Conservation (phyloP, 2,329 filamentous ascomycete species). For the Calycina marina region DNA sequence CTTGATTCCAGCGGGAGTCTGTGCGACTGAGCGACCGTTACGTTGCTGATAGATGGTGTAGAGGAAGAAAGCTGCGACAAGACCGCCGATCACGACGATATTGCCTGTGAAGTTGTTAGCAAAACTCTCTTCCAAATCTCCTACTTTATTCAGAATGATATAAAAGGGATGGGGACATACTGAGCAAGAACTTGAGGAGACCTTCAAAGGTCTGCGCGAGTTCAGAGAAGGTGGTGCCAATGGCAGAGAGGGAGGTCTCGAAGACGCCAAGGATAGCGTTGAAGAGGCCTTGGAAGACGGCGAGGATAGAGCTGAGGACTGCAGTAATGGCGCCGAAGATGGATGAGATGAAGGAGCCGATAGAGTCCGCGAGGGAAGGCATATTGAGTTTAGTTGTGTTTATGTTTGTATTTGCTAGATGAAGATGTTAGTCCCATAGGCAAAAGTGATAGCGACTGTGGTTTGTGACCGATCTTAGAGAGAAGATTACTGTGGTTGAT, state of each 20-base stretch:
- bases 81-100: slow-evolving; percentile 15
- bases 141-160: no score
- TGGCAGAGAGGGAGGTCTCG: slow-evolving; percentile 9
- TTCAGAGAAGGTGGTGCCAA: slow-evolving; percentile 14
- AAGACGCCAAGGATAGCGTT: slow-evolving; percentile 14
- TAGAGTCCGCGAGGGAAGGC: slow-evolving; percentile 17
- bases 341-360: slow-evolving; percentile 14
- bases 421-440: slow-evolving; percentile 1
- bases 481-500: no score
- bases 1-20: background rate
- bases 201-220: slow-evolving; percentile 19
- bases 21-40: background rate
- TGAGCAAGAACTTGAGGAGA: slow-evolving; percentile 18
- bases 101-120: slow-evolving; percentile 16
- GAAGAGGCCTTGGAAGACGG: slow-evolving; percentile 17
- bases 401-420: slow-evolving; percentile 1
- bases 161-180: slow-evolving; percentile 11
- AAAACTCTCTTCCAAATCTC: no score
- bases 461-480: no score
- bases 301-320: slow-evolving; percentile 15
- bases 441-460: no score
- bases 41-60: slow-evolving; percentile 16
- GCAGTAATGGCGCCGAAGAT: slow-evolving; percentile 16
- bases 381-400: slow-evolving; percentile 8
- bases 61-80: slow-evolving; percentile 10